Evolutionary conservation across 2,329 filamentous ascomycete genomes (phyloP).

Genomic region (Nothomitra cinnamomea): DNA sequence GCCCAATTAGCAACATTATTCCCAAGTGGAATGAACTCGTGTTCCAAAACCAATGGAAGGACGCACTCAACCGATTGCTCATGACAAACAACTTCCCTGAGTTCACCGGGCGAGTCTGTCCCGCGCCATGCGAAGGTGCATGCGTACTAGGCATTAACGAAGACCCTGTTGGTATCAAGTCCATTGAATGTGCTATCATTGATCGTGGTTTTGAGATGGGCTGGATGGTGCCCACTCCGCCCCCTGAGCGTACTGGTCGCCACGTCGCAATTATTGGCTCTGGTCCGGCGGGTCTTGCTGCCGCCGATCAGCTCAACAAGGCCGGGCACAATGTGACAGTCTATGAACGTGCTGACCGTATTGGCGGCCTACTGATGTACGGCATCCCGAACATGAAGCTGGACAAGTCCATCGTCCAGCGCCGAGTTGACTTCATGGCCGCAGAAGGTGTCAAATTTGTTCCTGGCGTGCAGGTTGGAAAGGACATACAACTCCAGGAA

Average conservation of each 20-base stretch:
- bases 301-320: constrained; percentile 86
- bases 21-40: constrained; percentile 90
- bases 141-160: constrained; percentile 95
- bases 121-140: constrained; percentile 88
- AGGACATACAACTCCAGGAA: constrained; percentile 50
- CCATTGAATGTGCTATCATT: constrained; percentile 94
- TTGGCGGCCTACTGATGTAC: constrained; percentile 91
- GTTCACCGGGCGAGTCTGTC: constrained; percentile 92
- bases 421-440: constrained; percentile 88
- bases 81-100: constrained; percentile 99
- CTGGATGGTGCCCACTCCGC: constrained; percentile 81
- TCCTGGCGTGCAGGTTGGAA: constrained; percentile 60
- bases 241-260: constrained; percentile 70
- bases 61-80: constrained; percentile 76
- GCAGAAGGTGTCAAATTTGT: constrained; percentile 73
- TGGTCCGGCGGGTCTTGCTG: constrained; percentile 76
- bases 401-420: constrained; percentile 92
- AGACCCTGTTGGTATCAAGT: constrained; percentile 95
- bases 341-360: constrained; percentile 81
- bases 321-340: constrained; percentile 78
- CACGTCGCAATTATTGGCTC: constrained; percentile 79
- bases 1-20: constrained; percentile 93
- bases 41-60: constrained; percentile 62
- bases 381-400: constrained; percentile 99
- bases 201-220: constrained; percentile 96